These are phyloP conservation scores for Mucor lusitanicus DNA, from an alignment of 371 early-diverging fungal species.

Conservation along the genomic window DNA sequence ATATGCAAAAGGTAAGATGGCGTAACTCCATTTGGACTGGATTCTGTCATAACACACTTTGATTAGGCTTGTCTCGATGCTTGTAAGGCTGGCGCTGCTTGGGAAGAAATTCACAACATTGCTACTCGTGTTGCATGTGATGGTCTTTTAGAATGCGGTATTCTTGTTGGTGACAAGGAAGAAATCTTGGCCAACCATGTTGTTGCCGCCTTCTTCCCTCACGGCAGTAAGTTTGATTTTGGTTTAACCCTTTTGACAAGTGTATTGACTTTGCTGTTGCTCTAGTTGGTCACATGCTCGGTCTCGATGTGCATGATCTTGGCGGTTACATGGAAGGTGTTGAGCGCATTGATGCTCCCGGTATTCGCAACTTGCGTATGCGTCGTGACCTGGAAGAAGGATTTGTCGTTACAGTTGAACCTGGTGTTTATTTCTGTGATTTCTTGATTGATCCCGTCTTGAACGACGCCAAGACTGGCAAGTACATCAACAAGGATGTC, in stretches of 20 bases:
- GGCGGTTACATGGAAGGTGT: slow-evolving; percentile 87
- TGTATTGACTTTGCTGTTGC: slow-evolving; percentile 6
- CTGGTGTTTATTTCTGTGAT: slow-evolving; percentile 78
- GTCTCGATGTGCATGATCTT: slow-evolving; percentile 88
- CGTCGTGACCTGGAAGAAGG: slow-evolving; percentile 76
- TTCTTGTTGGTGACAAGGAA: slow-evolving; percentile 70
- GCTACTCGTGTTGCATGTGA: slow-evolving; percentile 74
- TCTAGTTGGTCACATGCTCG: slow-evolving; percentile 65
- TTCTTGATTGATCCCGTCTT: slow-evolving; percentile 59
- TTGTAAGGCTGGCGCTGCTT: slow-evolving; percentile 81
- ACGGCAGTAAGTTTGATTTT: slow-evolving; percentile 64
- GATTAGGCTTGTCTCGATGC: slow-evolving; percentile 50
- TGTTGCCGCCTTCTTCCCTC: slow-evolving; percentile 90
- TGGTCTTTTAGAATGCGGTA: slow-evolving; percentile 76
- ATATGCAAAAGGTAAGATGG: slow-evolving; percentile 71
- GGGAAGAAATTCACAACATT: slow-evolving; percentile 88
- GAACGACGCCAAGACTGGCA: slow-evolving; percentile 55
- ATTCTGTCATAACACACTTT: background rate
- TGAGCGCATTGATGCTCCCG: slow-evolving; percentile 77
- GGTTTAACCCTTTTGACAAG: background rate
- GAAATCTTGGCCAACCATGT: slow-evolving; percentile 71
- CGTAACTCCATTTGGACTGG: background rate
- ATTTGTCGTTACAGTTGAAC: slow-evolving; percentile 94
- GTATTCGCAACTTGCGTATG: slow-evolving; percentile 85
- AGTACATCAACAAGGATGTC: slow-evolving; percentile 72